Base-by-base conservation (phyloP, 805 yeast genomes). In the Maudiozyma bulderi region DNA sequence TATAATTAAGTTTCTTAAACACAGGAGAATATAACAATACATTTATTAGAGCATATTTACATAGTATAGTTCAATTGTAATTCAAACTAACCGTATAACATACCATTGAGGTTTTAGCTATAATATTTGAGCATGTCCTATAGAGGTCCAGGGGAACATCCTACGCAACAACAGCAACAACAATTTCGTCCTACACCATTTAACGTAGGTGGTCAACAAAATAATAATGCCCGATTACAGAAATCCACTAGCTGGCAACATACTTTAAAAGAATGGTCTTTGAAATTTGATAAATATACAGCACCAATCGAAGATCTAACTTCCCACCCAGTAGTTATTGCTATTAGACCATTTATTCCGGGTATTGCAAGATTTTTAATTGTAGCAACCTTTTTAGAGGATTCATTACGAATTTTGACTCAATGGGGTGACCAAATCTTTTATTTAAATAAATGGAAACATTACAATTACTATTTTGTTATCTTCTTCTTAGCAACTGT, bases 361-460 rank as follows among this genome's bases (percentile, higher is more conserved):
- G 81, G 81, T 26, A 78, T 91, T 58, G 98, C 96, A 38, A 76
- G 98, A 50, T 80, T 86, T 52, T 78, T 90, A 55, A 90, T 91
- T 53, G 96, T 91, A 49, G 95, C 95, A 45, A 93, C 98, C 0
- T 91, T 90, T 64, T 78, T 81, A 56, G 98, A 91, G 69, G 98
- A 93, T 62, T 78, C 95, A 3, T 64, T 83, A 47, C 78, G 99
- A 66, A 86, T 91, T 59, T 57, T 81, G 47, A 71, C 88, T 6
- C 97, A 90, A 70, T 91, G 97, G 97, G 67, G 76, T 35, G 95
- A 87, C 60, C 99, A 91, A 68, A 86, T 87, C 28, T 84, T 80
- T 65, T 91, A 85, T 66, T 73, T 93, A 57, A 77, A 86, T 72
- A 80, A 80, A 57, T 85, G 81, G 72, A 81, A 95, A 64, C 86